Evolutionary conservation across 768 basidiomycete genomes (phyloP).

Genomic region (Collybiopsis luxurians): DNA sequence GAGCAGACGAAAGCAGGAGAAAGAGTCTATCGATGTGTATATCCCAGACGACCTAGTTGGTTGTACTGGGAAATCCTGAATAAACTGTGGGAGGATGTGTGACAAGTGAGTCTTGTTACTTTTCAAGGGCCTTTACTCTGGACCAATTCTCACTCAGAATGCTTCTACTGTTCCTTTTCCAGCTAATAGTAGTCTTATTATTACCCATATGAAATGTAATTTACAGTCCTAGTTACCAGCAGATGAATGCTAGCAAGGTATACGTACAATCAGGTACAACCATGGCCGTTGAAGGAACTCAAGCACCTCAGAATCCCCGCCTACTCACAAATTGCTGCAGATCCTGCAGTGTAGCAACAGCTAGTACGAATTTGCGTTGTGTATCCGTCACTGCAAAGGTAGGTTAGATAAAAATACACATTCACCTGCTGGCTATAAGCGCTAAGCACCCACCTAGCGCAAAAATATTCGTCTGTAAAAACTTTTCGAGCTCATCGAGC

Average conservation of each 20-base stretch:
- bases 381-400: constrained; percentile 72
- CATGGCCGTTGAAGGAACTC: background rate
- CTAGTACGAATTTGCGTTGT: constrained; percentile 79
- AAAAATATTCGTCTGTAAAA: constrained; percentile 70
- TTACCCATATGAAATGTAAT: background rate
- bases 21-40: background rate
- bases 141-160: background rate
- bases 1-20: background rate
- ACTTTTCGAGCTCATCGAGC: constrained; percentile 77
- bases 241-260: background rate
- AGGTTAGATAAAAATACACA: background rate
- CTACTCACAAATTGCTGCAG: constrained; percentile 60
- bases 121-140: background rate
- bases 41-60: background rate
- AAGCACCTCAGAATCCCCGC: constrained; percentile 34
- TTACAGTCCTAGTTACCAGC: background rate
- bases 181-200: background rate
- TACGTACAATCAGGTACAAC: no score
- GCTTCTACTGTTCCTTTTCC: background rate
- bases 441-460: constrained; percentile 69
- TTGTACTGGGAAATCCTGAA: background rate
- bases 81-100: background rate
- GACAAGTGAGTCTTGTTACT: background rate
- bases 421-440: no score
- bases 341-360: constrained; percentile 75